Conservation (phyloP, 305 asterid species). For the Fraxinus nigra region DNA sequence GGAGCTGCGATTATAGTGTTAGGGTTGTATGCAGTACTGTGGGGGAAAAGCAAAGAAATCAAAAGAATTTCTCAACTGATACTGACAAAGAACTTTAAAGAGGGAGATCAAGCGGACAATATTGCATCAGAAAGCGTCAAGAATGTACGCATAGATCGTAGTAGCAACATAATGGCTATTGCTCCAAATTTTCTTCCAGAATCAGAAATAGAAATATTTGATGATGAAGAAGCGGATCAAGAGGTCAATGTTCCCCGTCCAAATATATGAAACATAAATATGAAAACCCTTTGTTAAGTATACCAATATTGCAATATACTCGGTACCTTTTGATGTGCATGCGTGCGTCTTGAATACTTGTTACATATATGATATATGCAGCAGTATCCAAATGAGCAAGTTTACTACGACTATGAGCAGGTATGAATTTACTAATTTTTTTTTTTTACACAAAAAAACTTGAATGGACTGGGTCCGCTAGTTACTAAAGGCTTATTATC, state of each 20-base stretch:
- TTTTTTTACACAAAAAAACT: background rate
- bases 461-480: background rate
- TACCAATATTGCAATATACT: background rate
- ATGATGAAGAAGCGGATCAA: conserved; percentile 12
- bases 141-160: background rate
- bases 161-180: conserved; percentile 17
- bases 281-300: background rate
- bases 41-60: conserved; percentile 64
- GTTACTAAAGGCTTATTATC: background rate
- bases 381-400: background rate
- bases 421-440: background rate
- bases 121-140: conserved; percentile 13
- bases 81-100: conserved; percentile 27
- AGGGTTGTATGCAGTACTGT: conserved; percentile 60
- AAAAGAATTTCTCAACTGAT: conserved; percentile 30
- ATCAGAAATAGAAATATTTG: background rate
- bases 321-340: background rate
- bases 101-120: conserved; percentile 11
- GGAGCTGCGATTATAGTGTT: conserved; percentile 52
- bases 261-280: background rate
- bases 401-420: too few species aligned
- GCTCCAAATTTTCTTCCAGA: conserved; percentile 27
- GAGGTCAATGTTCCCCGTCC: conserved; percentile 12
- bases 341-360: background rate
- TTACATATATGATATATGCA: background rate